Evolutionary conservation across 768 basidiomycete genomes (phyloP).

Genomic region (Suillus ampliporus): DNA sequence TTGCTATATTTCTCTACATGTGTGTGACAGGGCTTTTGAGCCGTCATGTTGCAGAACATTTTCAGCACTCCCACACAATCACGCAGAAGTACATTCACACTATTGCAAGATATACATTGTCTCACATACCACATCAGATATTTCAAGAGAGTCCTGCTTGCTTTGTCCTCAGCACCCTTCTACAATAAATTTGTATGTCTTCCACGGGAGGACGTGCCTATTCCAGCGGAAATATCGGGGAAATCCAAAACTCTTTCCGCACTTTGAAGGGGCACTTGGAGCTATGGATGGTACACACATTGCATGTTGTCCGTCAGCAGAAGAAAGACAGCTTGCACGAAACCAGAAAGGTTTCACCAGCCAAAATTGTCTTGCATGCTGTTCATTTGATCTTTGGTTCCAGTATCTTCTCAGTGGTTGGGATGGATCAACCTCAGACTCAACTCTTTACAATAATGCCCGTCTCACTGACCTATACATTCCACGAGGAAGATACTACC

Average conservation of each 20-base stretch:
- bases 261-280: slow-evolving; percentile 35
- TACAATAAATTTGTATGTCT: not conserved
- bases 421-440: slow-evolving; percentile 21
- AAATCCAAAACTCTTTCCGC: slow-evolving; percentile 42
- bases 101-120: not conserved
- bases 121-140: slow-evolving; percentile 17
- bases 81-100: not conserved
- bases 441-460: slow-evolving; percentile 16
- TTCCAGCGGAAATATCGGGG: slow-evolving; percentile 30
- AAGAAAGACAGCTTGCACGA: slow-evolving; percentile 16
- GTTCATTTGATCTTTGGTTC: slow-evolving; percentile 22
- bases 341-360: slow-evolving; percentile 30
- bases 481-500: slow-evolving; percentile 21
- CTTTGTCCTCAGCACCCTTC: not conserved
- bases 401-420: slow-evolving; percentile 23
- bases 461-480: slow-evolving; percentile 17
- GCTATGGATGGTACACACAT: slow-evolving; percentile 44
- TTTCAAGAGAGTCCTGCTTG: slow-evolving; percentile 16
- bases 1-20: slow-evolving; percentile 21
- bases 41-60: slow-evolving; percentile 16
- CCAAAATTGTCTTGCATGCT: slow-evolving; percentile 31
- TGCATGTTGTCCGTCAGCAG: slow-evolving; percentile 21
- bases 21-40: slow-evolving; percentile 19
- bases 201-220: slow-evolving; percentile 4
- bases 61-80: slow-evolving; percentile 16